Percentiles rank a stretch among this genome's conserved stretches.
Evolutionary conservation across 176 grass and related monocot species (phyloP).

Genomic region (Oryza nivara): DNA sequence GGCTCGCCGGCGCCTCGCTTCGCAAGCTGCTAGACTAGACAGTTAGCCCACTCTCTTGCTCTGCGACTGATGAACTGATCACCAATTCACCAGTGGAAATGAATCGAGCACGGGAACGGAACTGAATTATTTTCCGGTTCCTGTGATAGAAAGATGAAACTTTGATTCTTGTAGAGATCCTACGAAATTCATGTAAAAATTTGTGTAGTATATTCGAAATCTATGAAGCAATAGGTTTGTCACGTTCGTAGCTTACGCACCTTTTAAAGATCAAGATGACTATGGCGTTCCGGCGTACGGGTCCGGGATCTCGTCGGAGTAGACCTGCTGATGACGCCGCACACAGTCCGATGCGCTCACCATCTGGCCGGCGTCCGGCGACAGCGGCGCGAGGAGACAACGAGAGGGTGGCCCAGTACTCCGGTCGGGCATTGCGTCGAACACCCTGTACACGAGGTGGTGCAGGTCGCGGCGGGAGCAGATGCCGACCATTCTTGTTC

Average conservation of each 20-base stretch:
- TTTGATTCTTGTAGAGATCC: no score
- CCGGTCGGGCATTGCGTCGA: slow-evolving; percentile 49
- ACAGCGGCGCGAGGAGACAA: neutral
- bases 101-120: neutral
- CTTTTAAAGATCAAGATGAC: neutral
- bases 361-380: neutral
- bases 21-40: neutral
- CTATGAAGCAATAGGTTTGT: no score
- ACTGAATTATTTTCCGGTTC: no score
- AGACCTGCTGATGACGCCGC: slow-evolving; percentile 30
- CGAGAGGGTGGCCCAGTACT: slow-evolving; percentile 30
- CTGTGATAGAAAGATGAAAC: no score
- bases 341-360: neutral
- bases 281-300: slow-evolving; percentile 38
- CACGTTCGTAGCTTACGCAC: no score
- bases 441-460: slow-evolving; percentile 26
- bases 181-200: no score
- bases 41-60: neutral
- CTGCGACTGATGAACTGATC: neutral
- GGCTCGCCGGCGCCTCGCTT: slow-evolving; percentile 48
- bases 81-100: neutral
- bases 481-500: slow-evolving; percentile 34
- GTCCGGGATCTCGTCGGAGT: slow-evolving; percentile 38
- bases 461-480: neutral
- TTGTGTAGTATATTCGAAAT: no score